Conservation (phyloP, 108 stramenopile genomes). For the Cyclotella choctawhatcheeana region DNA sequence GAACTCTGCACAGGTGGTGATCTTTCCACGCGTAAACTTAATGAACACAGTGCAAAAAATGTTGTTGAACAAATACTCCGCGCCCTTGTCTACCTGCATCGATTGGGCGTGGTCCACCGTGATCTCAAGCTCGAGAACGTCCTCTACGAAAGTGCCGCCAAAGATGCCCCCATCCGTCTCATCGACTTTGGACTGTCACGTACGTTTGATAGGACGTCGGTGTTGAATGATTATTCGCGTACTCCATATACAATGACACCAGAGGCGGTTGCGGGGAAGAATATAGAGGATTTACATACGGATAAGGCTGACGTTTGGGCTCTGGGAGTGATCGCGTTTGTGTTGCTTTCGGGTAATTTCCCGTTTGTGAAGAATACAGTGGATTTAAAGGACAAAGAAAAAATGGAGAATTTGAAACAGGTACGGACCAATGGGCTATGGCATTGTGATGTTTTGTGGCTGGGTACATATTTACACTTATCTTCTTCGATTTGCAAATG, state of each 20-base stretch:
- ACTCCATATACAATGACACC: slow-evolving; percentile 55
- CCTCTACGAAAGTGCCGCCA: slow-evolving; percentile 43
- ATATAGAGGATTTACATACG: slow-evolving; percentile 29
- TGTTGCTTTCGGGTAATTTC: slow-evolving; percentile 71
- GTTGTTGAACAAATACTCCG: slow-evolving; percentile 67
- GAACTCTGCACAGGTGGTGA: slow-evolving; percentile 77
- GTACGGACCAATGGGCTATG: no score
- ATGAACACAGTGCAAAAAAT: slow-evolving; percentile 60
- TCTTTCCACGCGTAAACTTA: slow-evolving; percentile 68
- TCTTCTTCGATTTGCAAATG: not conserved
- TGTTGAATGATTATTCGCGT: slow-evolving; percentile 40
- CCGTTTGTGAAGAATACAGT: slow-evolving; percentile 51
- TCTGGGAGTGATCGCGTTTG: slow-evolving; percentile 82
- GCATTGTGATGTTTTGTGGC: no score
- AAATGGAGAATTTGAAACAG: slow-evolving; percentile 42
- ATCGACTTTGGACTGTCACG: slow-evolving; percentile 78
- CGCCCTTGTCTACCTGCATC: slow-evolving; percentile 75
- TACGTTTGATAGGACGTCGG: slow-evolving; percentile 44
- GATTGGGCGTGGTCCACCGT: slow-evolving; percentile 67
- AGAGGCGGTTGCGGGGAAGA: slow-evolving; percentile 34
- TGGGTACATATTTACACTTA: not conserved
- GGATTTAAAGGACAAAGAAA: slow-evolving; percentile 50
- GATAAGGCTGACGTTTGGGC: slow-evolving; percentile 87
- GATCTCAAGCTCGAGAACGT: slow-evolving; percentile 86
- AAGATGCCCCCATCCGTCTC: slow-evolving; percentile 56